These are phyloP conservation scores for Paramecium sexaurelia DNA, from an alignment of 73 alveolate genomes.

Conservation along the genomic window DNA sequence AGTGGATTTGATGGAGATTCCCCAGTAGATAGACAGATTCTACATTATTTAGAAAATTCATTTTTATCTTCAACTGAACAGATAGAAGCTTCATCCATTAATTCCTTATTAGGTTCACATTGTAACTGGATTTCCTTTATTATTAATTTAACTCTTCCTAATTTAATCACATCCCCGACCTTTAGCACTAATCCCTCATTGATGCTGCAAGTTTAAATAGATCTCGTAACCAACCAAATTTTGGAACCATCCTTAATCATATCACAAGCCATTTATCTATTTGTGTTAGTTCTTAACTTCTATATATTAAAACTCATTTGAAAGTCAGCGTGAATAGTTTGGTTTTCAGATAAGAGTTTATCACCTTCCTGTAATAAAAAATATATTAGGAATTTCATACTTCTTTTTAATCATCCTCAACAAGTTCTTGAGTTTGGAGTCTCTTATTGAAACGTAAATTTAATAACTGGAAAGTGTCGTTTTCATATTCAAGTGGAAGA, in stretches of 20 bases:
- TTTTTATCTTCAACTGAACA: background rate
- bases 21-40: conserved; percentile 50
- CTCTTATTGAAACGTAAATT: background rate
- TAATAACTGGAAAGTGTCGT: background rate
- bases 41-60: conserved; percentile 4
- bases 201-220: background rate
- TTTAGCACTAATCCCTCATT: conserved; percentile 60
- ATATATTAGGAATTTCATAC: no score
- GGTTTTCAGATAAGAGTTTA: background rate
- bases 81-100: background rate
- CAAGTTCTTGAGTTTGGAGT: background rate
- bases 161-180: conserved; percentile 70
- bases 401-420: background rate
- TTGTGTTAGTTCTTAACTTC: background rate
- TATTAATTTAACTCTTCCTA: conserved; percentile 75
- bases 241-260: background rate
- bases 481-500: background rate
- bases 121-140: conserved; percentile 66
- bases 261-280: background rate
- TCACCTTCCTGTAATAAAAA: background rate
- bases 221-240: conserved; percentile 38
- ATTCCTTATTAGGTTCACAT: background rate
- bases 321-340: background rate
- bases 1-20: conserved; percentile 41
- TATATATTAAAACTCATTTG: background rate